phyloP scores from a whole-genome alignment of 2,329 filamentous ascomycete genomes.

The Microcyclospora tardicrescens region DNA sequence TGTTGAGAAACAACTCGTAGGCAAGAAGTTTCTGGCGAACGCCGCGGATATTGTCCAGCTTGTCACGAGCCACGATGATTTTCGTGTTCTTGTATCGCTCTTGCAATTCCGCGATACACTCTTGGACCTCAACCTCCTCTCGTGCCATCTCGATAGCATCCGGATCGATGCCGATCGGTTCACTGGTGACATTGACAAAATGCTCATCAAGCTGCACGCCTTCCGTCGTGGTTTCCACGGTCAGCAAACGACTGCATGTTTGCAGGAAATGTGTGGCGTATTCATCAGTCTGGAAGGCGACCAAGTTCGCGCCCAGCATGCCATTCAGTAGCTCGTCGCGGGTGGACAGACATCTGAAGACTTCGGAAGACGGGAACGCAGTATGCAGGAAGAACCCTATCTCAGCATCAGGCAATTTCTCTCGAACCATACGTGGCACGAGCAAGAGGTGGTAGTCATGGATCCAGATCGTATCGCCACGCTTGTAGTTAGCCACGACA shows the following conservation, averaged over 20 bases:
- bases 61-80: conserved; percentile 85
- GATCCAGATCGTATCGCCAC: conserved; percentile 84
- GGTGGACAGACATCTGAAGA: conserved; percentile 81
- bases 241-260: conserved; percentile 81
- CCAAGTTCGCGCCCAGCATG: conserved; percentile 81
- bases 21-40: conserved; percentile 87
- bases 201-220: conserved; percentile 85
- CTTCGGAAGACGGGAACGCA: conserved; percentile 89
- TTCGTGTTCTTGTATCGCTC: conserved; percentile 79
- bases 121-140: conserved; percentile 56
- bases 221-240: conserved; percentile 78
- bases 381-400: conserved; percentile 95
- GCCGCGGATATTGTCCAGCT: conserved; percentile 83
- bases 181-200: conserved; percentile 75
- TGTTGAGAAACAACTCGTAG: conserved; percentile 87
- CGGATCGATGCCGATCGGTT: conserved; percentile 86
- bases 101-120: conserved; percentile 68
- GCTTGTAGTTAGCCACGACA: conserved; percentile 85
- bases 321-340: conserved; percentile 80
- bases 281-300: conserved; percentile 88
- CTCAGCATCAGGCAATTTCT: conserved; percentile 81
- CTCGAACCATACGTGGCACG: conserved; percentile 77
- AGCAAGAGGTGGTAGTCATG: conserved; percentile 91
- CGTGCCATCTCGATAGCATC: conserved; percentile 47
- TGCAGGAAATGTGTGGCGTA: conserved; percentile 91